These are phyloP conservation scores for Trypanosoma conorhini DNA, from an alignment of 208 protist species.

Conservation along the genomic window DNA sequence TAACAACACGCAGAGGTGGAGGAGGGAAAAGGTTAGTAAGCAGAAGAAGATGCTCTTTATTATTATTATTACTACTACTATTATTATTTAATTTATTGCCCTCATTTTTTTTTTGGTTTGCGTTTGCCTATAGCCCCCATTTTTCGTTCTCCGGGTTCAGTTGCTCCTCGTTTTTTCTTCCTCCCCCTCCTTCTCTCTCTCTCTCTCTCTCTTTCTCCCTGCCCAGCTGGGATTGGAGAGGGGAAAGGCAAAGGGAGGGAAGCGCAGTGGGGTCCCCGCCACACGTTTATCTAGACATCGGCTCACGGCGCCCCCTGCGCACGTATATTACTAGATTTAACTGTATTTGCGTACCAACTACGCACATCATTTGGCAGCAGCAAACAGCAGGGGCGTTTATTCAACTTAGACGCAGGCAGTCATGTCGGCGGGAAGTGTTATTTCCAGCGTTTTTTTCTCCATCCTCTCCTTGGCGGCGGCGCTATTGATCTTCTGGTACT, in stretches of 20 bases:
- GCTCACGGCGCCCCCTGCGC: neutral
- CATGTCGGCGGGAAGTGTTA: constrained; percentile 56
- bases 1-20: neutral
- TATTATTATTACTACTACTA: neutral
- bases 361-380: neutral
- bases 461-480: constrained; percentile 49
- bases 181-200: constrained; percentile 15
- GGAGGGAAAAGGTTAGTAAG: neutral
- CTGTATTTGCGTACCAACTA: neutral
- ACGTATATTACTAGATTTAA: neutral
- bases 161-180: constrained; percentile 6
- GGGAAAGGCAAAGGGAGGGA: neutral
- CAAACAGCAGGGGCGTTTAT: neutral
- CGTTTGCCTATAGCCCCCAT: constrained; percentile 4
- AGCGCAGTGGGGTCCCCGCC: neutral
- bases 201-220: constrained; percentile 3
- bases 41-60: neutral
- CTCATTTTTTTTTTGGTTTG: constrained; percentile 26
- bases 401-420: neutral
- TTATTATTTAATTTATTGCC: constrained; percentile 17
- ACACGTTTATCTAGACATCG: neutral
- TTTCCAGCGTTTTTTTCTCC: constrained; percentile 71
- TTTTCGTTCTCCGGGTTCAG: neutral
- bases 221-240: neutral
- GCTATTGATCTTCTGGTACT: constrained; percentile 74